Conservation (phyloP, 2,329 filamentous ascomycete species). For the Stagonosporopsis rhizophila region DNA sequence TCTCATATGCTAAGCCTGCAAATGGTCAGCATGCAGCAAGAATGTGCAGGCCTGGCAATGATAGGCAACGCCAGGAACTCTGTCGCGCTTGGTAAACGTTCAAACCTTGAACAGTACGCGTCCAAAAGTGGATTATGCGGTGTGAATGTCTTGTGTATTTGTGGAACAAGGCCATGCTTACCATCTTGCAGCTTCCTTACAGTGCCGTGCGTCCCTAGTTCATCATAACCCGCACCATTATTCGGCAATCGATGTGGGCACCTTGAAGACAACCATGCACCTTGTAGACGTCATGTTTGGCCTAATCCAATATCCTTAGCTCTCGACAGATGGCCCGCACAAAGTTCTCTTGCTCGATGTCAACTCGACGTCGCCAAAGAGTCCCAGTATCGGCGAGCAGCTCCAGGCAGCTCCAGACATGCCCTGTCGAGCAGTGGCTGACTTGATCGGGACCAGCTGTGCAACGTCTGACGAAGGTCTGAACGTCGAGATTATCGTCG, state of each 20-base stretch:
- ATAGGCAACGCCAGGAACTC: slow-evolving; percentile 16
- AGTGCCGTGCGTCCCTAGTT: slow-evolving; percentile 11
- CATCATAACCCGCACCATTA: slow-evolving; percentile 4
- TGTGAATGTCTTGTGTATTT: slow-evolving; percentile 7
- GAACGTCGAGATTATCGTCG: slow-evolving; percentile 21
- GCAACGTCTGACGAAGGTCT: slow-evolving; percentile 30
- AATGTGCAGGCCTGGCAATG: slow-evolving; percentile 14
- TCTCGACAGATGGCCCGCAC: slow-evolving; percentile 1
- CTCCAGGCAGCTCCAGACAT: slow-evolving; percentile 3
- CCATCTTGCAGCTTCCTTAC: slow-evolving; percentile 16
- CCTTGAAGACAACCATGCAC: slow-evolving; percentile 5
- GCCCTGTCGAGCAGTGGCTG: slow-evolving; percentile 1
- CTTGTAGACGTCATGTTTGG: slow-evolving; percentile 8
- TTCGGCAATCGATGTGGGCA: slow-evolving; percentile 13
- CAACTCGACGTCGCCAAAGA: slow-evolving; percentile 2
- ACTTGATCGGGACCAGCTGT: slow-evolving; percentile 21
- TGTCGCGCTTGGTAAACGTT: slow-evolving; percentile 1
- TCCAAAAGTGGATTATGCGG: slow-evolving; percentile 10
- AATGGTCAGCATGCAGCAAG: slow-evolving; percentile 14
- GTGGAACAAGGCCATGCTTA: slow-evolving; percentile 10
- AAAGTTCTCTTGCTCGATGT: slow-evolving; percentile 1
- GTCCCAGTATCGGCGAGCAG: too few species aligned
- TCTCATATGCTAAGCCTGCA: slow-evolving; percentile 8
- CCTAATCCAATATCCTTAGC: slow-evolving; percentile 3
- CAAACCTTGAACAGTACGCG: slow-evolving; percentile 10